A percentile compares a stretch with the other conserved stretches of the same genome.
Conservation (phyloP, 805 yeast genomes). For the Kuraishia hungarica region DNA sequence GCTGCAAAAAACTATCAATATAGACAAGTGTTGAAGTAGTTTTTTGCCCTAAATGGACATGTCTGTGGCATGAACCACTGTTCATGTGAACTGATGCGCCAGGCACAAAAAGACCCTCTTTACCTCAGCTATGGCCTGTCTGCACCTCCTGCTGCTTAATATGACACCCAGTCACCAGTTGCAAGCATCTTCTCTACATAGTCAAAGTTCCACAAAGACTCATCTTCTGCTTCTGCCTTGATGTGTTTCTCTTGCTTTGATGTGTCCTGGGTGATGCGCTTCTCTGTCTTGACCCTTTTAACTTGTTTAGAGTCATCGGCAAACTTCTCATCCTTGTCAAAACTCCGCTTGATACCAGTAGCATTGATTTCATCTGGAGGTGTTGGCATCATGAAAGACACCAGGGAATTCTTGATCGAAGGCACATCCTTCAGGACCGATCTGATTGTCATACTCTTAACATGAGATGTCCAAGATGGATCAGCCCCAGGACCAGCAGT, state of each 20-base stretch:
- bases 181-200: slow-evolving; percentile 23
- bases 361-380: slow-evolving; percentile 24
- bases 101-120: too few relatives aligned
- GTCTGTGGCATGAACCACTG: too few relatives aligned
- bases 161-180: slow-evolving; percentile 19
- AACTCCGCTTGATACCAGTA: slow-evolving; percentile 6
- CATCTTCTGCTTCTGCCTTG: slow-evolving; percentile 1
- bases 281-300: slow-evolving; percentile 5
- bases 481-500: not conserved
- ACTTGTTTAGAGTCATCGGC: slow-evolving; percentile 1
- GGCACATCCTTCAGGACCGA: slow-evolving; percentile 39
- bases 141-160: not conserved
- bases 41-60: not conserved
- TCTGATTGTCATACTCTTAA: slow-evolving; percentile 34
- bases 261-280: slow-evolving; percentile 3
- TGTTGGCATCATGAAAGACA: slow-evolving; percentile 17
- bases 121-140: too few relatives aligned
- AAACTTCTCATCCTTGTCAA: slow-evolving; percentile 6
- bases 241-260: slow-evolving; percentile 2
- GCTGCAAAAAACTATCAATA: not conserved
- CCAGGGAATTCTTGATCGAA: slow-evolving; percentile 24
- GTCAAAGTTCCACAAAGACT: slow-evolving; percentile 19
- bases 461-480: slow-evolving; percentile 27
- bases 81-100: too few relatives aligned
- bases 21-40: not conserved